Evolutionary conservation across 805 yeast genomes (phyloP), one percentile per base, ranked within the genome.

Genomic region (Millerozyma acaciae): DNA sequence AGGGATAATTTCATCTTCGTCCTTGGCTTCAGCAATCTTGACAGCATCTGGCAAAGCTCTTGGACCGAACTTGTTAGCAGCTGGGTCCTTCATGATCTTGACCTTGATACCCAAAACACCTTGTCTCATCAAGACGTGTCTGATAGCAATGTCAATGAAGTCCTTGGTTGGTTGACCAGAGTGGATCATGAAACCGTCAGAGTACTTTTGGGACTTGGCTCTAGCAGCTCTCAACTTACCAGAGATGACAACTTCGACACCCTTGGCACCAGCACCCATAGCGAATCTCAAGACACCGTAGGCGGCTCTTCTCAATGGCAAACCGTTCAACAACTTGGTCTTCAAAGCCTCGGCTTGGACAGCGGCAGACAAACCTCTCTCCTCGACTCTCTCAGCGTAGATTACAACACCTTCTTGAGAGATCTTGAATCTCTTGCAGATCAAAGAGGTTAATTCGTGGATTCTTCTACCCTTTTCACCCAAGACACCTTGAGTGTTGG

Each of bases 171-270:
- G 98, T 80, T 93, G 98, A 86, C 98, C 98, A 64, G 97, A 88
- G 93, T 93, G 98, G 81, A 93, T 93, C 93, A 93, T 86, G 96
- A 93, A 93, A 80, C 98, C 98, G 70, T 90, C 97, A 68, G 93
- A 84, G 83, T 90, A 93, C 78, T 93, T 93, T 95, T 93, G 95
- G 64, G 97, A 82, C 85, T 93, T 93, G 63, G 98, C 98, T 81
- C 98, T 88, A 63, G 97, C 98, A 75, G 96, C 98, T 79, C 97
- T 87, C 71, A 94, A 84, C 78, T 93, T 93, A 83, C 98, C 98
- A 57, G 97, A 88, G 66, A 93, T 85, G 60, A 93, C 97, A 71
- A 93, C 98, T 80, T 93, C 98, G 66, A 94, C 96, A 89, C 98
- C 98, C 86, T 93, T 93, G 68, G 98, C 98, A 75, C 98, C 98